These are phyloP conservation scores for Fusarium xyrophilum DNA, from an alignment of 2,329 filamentous ascomycete genomes.

Conservation along the genomic window DNA sequence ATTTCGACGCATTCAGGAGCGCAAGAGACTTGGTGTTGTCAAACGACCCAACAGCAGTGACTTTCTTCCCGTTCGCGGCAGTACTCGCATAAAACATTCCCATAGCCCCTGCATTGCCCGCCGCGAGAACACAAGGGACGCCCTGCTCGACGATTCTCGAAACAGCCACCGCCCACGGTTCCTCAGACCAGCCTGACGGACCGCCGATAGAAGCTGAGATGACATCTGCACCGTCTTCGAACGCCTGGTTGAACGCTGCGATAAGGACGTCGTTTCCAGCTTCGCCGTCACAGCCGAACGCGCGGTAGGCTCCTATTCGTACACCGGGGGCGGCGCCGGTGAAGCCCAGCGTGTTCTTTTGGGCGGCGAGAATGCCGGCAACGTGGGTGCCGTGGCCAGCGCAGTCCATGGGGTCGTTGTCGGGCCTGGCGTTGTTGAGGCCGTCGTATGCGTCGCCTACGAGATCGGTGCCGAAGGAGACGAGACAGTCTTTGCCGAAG, in stretches of 20 bases:
- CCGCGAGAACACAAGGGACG: conserved; percentile 60
- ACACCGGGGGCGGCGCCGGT: conserved; percentile 65
- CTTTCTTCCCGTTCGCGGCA: conserved; percentile 56
- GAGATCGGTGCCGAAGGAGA: conserved; percentile 64
- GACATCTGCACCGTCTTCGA: conserved; percentile 64
- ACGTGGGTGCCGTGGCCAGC: conserved; percentile 68
- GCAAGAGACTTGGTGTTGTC: conserved; percentile 55
- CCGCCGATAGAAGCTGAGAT: conserved; percentile 64
- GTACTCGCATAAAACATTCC: conserved; percentile 60
- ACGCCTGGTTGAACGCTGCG: conserved; percentile 65
- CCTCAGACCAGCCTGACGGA: conserved; percentile 59
- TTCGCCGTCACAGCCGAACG: conserved; percentile 62
- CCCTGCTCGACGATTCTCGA: conserved; percentile 61
- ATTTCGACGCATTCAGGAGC: conserved; percentile 53
- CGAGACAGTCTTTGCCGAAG: conserved; percentile 65
- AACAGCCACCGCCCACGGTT: conserved; percentile 58
- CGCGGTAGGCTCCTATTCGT: conserved; percentile 62
- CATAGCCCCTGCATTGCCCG: conserved; percentile 56
- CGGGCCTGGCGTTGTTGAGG: conserved; percentile 51
- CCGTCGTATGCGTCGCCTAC: conserved; percentile 62
- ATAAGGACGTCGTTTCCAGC: conserved; percentile 65
- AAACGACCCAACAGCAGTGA: conserved; percentile 58
- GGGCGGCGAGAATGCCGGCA: conserved; percentile 67
- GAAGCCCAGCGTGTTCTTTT: conserved; percentile 60
- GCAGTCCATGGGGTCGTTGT: conserved; percentile 62